A percentile compares a stretch with the other conserved stretches of the same genome.
Evolutionary conservation across 2,329 filamentous ascomycete genomes (phyloP).

Genomic region (Pseudopithomyces maydicus): DNA sequence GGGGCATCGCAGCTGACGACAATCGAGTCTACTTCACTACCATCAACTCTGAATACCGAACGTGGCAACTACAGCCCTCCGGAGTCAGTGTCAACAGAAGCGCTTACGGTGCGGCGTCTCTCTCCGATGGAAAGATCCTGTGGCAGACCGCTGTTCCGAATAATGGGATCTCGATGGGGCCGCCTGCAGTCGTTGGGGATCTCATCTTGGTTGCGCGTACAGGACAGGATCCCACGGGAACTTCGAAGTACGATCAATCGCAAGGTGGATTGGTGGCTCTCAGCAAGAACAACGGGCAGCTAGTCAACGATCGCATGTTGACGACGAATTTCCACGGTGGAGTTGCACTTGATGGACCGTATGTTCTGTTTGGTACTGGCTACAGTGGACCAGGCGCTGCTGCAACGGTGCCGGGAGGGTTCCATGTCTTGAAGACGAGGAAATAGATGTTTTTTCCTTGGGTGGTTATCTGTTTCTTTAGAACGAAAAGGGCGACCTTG

Average conservation of each 20-base stretch:
- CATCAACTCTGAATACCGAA: constrained; percentile 23
- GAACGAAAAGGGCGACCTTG: too few species aligned
- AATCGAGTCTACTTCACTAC: constrained; percentile 33
- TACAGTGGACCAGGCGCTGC: neutral
- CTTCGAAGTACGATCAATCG: neutral
- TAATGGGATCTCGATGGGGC: constrained; percentile 3
- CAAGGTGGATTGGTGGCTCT: constrained; percentile 6
- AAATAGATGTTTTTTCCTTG: neutral
- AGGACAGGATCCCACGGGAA: constrained; percentile 1
- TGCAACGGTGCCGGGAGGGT: neutral
- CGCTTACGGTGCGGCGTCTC: constrained; percentile 11
- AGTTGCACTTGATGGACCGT: constrained; percentile 1
- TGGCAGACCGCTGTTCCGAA: constrained; percentile 14
- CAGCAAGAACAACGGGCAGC: neutral
- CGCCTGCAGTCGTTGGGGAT: constrained; percentile 15
- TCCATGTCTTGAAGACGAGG: neutral
- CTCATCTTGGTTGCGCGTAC: constrained; percentile 16
- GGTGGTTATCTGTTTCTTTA: neutral
- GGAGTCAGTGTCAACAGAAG: constrained; percentile 9
- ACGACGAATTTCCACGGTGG: constrained; percentile 3
- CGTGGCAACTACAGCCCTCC: constrained; percentile 8
- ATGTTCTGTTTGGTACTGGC: neutral
- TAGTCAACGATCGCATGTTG: neutral
- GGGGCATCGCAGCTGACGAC: constrained; percentile 41
- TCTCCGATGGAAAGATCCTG: constrained; percentile 10